Percentiles rank a stretch among this genome's conserved stretches.
Evolutionary conservation across 192 early-diverging fungal species (phyloP).

Genomic region (Linnemannia exigua): DNA sequence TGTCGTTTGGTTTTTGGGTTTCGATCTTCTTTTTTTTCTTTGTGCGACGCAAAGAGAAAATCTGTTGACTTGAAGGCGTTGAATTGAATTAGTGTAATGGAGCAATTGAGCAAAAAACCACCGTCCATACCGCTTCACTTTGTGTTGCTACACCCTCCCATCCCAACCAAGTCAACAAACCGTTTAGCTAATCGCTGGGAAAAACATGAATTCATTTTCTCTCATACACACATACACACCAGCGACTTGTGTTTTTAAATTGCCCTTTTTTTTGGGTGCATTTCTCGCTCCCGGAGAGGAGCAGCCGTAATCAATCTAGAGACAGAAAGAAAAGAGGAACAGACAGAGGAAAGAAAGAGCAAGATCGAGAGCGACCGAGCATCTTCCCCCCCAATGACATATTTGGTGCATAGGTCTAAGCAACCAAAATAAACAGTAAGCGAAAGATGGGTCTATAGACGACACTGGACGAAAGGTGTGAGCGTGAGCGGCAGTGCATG

Average conservation of each 20-base stretch:
- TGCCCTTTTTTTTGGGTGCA: background rate
- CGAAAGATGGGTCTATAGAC: background rate
- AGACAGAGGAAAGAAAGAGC: background rate
- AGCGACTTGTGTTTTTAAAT: background rate
- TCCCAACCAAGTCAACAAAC: background rate
- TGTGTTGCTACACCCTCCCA: background rate
- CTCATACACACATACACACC: background rate
- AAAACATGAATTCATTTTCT: background rate
- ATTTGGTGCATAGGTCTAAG: conserved; percentile 2
- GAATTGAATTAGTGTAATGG: background rate
- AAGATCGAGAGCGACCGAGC: conserved; percentile 4
- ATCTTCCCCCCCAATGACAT: background rate
- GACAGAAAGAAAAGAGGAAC: background rate
- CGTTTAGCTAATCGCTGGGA: background rate
- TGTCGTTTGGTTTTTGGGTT: background rate
- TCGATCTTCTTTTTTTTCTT: background rate
- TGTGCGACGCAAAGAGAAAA: background rate
- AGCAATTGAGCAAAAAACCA: background rate
- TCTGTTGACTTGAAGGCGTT: background rate
- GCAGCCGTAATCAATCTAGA: conserved; percentile 4
- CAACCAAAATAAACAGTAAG: background rate
- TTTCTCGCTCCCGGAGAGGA: too few species aligned
- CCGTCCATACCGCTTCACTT: background rate
- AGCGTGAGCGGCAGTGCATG: background rate
- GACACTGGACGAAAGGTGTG: too few species aligned